Percentiles rank a stretch among this genome's conserved stretches.
Conservation (phyloP, 2,329 filamentous ascomycete species). For the Bimuria novae-zelandiae region DNA sequence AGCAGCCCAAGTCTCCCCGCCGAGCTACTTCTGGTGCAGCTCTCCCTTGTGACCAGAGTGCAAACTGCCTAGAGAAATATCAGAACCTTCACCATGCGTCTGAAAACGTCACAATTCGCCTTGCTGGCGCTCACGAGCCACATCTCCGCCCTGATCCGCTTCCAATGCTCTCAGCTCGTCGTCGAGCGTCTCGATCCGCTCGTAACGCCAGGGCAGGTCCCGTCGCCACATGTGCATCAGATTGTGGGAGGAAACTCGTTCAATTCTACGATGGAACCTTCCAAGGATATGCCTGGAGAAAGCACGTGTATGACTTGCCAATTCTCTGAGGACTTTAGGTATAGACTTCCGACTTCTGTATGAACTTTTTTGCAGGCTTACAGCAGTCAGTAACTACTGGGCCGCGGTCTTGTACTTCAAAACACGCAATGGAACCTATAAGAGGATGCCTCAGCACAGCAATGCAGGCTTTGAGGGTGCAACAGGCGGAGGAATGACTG, state of each 20-base stretch:
- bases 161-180: conserved; percentile 34
- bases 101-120: background rate
- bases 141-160: conserved; percentile 20
- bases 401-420: conserved; percentile 35
- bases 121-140: conserved; percentile 14
- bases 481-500: conserved; percentile 21
- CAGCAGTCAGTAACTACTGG: conserved; percentile 27
- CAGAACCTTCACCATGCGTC: conserved; percentile 5
- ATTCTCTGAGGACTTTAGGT: conserved; percentile 21
- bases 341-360: background rate
- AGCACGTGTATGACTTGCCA: conserved; percentile 28
- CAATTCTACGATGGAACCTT: conserved; percentile 21
- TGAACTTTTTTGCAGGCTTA: background rate
- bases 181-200: conserved; percentile 31
- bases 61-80: background rate
- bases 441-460: conserved; percentile 46
- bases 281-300: conserved; percentile 23
- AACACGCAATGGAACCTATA: conserved; percentile 41
- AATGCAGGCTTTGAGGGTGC: conserved; percentile 22
- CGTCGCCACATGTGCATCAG: conserved; percentile 27
- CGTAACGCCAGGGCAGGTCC: conserved; percentile 24
- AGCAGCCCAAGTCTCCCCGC: background rate
- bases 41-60: background rate
- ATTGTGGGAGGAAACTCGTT: conserved; percentile 30
- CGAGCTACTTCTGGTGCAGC: background rate